These are phyloP conservation scores for Symbiodinium pilosum DNA, from an alignment of 73 alveolate genomes.

Conservation along the genomic window DNA sequence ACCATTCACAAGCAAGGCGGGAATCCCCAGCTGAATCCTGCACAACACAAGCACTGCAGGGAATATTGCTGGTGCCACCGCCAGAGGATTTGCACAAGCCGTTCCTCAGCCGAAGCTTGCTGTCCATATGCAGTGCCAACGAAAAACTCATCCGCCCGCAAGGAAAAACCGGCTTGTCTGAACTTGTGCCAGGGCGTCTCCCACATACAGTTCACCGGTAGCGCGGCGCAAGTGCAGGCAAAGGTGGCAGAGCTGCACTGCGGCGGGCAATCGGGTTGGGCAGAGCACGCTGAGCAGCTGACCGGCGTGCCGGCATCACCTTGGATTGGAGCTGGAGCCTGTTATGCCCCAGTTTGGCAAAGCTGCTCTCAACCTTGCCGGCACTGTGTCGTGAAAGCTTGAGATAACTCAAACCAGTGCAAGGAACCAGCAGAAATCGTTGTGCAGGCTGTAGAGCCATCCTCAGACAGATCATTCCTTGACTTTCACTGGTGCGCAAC, in stretches of 20 bases:
- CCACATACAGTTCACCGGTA: slow-evolving; percentile 37
- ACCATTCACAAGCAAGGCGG: too few relatives aligned
- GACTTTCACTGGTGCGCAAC: too few relatives aligned
- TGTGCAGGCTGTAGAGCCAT: neutral
- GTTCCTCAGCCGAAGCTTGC: too few relatives aligned
- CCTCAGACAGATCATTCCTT: too few relatives aligned
- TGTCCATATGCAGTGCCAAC: too few relatives aligned
- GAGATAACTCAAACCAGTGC: neutral
- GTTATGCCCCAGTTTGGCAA: too few relatives aligned
- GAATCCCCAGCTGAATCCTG: neutral
- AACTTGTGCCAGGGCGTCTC: neutral
- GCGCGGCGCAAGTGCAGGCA: slow-evolving; percentile 52
- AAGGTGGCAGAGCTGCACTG: slow-evolving; percentile 31
- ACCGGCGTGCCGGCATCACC: slow-evolving; percentile 36
- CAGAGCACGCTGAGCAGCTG: slow-evolving; percentile 34
- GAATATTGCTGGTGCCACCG: neutral
- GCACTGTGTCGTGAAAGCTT: too few relatives aligned
- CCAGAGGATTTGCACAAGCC: neutral
- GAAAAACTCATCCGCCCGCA: too few relatives aligned
- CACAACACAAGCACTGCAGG: neutral
- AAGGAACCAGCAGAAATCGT: neutral
- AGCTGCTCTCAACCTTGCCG: too few relatives aligned
- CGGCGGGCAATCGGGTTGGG: slow-evolving; percentile 73
- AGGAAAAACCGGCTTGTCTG: too few relatives aligned
- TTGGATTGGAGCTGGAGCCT: neutral